Evolutionary conservation across 768 basidiomycete species (phyloP).

Genomic region (Boletus sensibilis): DNA sequence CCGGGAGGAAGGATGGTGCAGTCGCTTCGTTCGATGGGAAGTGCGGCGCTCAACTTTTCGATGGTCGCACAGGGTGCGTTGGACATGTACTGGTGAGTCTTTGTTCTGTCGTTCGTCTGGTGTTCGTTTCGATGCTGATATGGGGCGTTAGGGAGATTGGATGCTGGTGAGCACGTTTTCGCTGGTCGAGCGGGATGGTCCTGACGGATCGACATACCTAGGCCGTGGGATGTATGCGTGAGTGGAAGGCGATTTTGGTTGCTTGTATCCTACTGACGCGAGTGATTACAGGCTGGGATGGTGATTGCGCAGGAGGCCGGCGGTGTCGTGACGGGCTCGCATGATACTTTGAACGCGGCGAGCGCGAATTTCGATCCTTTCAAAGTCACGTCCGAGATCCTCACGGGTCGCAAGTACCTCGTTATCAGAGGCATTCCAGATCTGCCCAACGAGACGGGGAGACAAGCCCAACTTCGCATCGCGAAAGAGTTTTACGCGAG

Average conservation of each 20-base stretch:
- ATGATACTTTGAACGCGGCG: conserved; percentile 43
- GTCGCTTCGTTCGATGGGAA: conserved; percentile 78
- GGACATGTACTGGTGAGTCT: conserved; percentile 78
- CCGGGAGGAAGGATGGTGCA: conserved; percentile 81
- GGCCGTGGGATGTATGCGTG: conserved; percentile 86
- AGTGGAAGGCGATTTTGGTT: conserved; percentile 18
- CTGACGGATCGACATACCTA: conserved; percentile 16
- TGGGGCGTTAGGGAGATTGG: conserved; percentile 68
- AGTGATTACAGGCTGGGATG: conserved; percentile 65
- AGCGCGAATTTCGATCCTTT: conserved; percentile 42
- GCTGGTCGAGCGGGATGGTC: not conserved
- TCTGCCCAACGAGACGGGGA: conserved; percentile 59
- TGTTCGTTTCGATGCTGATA: not conserved
- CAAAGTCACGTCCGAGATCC: conserved; percentile 64
- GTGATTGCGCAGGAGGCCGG: conserved; percentile 93
- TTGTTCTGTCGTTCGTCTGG: not conserved
- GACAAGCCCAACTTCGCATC: conserved; percentile 74
- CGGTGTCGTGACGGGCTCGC: conserved; percentile 71
- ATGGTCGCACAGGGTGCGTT: conserved; percentile 87
- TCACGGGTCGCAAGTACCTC: conserved; percentile 78
- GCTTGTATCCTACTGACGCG: not conserved
- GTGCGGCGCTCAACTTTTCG: conserved; percentile 78
- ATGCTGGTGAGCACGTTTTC: conserved; percentile 47
- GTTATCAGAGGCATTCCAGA: conserved; percentile 71
- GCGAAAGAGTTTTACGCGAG: conserved; percentile 85